Percentiles rank a stretch among this genome's conserved stretches.
Conservation (phyloP, 164 flowering plant species). For the Echeveria elegans region DNA sequence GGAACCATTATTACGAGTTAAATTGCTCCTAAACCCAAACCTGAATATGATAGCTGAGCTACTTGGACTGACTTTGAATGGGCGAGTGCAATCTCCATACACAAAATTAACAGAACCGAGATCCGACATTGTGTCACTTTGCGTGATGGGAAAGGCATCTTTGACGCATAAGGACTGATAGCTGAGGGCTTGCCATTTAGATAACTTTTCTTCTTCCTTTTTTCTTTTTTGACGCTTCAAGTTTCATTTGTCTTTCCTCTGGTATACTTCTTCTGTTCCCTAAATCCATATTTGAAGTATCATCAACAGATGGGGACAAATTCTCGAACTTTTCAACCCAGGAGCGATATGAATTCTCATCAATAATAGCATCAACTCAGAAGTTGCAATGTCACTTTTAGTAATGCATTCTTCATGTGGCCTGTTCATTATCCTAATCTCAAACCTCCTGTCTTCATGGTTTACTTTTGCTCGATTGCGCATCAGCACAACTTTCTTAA, state of each 20-base stretch:
- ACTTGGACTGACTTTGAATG: slow-evolving; percentile 46
- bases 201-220: slow-evolving; percentile 17
- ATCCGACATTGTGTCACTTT: slow-evolving; percentile 35
- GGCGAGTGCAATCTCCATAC: slow-evolving; percentile 85
- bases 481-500: slow-evolving; percentile 52
- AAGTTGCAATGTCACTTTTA: slow-evolving; percentile 14
- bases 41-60: slow-evolving; percentile 74
- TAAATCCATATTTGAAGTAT: slow-evolving; percentile 21
- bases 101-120: slow-evolving; percentile 76
- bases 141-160: slow-evolving; percentile 28
- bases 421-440: slow-evolving; percentile 30
- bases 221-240: slow-evolving; percentile 62
- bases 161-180: slow-evolving; percentile 58
- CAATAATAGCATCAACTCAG: slow-evolving; percentile 44
- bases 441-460: slow-evolving; percentile 45
- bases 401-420: slow-evolving; percentile 22
- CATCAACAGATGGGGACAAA: slow-evolving; percentile 29
- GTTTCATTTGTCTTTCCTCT: slow-evolving; percentile 36
- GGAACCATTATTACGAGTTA: neutral
- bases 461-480: slow-evolving; percentile 31
- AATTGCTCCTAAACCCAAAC: slow-evolving; percentile 21
- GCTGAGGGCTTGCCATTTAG: slow-evolving; percentile 84
- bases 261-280: slow-evolving; percentile 30
- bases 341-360: slow-evolving; percentile 70
- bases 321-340: slow-evolving; percentile 85